Evolutionary conservation across 768 basidiomycete genomes (phyloP).

Genomic region (Steccherinum ochraceum): DNA sequence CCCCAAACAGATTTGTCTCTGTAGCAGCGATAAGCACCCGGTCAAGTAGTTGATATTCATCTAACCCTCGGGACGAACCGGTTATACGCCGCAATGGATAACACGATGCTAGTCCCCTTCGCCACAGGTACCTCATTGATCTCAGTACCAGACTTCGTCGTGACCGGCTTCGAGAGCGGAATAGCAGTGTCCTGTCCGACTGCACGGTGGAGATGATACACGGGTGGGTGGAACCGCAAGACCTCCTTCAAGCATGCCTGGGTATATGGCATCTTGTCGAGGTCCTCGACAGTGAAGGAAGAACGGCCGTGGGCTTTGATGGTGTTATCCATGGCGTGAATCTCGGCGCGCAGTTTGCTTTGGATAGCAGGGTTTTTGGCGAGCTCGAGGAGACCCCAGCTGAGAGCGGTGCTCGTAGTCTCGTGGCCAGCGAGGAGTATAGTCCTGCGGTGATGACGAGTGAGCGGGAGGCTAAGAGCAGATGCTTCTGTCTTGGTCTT

Average conservation of each 20-base stretch:
- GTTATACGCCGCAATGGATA: slow-evolving; percentile 26
- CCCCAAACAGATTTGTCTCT: slow-evolving; percentile 25
- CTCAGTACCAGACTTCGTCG: slow-evolving; percentile 18
- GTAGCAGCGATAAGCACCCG: background rate
- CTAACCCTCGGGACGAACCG: slow-evolving; percentile 13
- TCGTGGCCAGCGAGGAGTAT: slow-evolving; percentile 38
- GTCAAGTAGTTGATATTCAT: background rate
- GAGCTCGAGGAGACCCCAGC: slow-evolving; percentile 61
- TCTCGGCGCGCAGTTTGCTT: slow-evolving; percentile 22
- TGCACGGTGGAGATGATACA: slow-evolving; percentile 19
- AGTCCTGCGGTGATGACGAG: background rate
- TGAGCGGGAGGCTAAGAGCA: background rate
- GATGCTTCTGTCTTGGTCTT: background rate
- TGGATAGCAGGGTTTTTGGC: slow-evolving; percentile 45
- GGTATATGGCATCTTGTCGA: background rate
- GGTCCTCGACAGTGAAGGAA: slow-evolving; percentile 12
- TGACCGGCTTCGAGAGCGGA: slow-evolving; percentile 26
- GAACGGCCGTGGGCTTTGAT: slow-evolving; percentile 17
- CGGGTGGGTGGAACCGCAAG: slow-evolving; percentile 22
- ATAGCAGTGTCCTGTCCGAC: slow-evolving; percentile 26
- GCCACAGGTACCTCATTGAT: slow-evolving; percentile 22
- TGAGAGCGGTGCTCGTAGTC: slow-evolving; percentile 51
- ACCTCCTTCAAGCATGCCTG: background rate
- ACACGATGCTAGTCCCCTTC: slow-evolving; percentile 18
- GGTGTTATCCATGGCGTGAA: slow-evolving; percentile 15